Base-by-base conservation (phyloP, 768 basidiomycete species). In the Boletellus emodensis region DNA sequence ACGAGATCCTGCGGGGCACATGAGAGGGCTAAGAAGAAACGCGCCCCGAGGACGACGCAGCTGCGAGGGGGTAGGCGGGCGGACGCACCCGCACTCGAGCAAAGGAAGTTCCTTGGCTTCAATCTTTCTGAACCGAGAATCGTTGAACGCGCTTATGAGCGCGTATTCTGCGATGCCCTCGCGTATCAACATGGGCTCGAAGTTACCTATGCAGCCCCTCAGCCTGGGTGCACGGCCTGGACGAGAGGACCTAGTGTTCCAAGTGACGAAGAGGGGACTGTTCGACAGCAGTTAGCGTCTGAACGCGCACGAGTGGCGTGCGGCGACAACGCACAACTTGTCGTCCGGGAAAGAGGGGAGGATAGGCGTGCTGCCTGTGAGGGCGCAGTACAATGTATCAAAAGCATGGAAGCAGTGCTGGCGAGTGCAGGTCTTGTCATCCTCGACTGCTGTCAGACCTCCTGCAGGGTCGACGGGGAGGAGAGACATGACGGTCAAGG, bases 141-240 rank as follows among this genome's bases (percentile, higher is more conserved):
- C 95, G 61, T 84, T 78, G 68, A 96, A 85, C 15, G 94, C 94
- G 63, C 93, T 94, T 67, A 88, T 80, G 51, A 94, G 78, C 24
- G 95, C 95, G 63, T 96, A 98, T 58, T 98, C 91, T 37, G 80
- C 78, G 52, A 99, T 67, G 14, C 92, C 93, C 26, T 87, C 78
- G 49, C 74, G 79, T 26, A 98, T 73, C 11, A 83, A 70, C 66
- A 85, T 76, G 11, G 90, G 77, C 32, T 85, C 82, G 61, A 99
- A 99, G 69, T 81, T 93, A 61, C 95, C 95, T 59, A 99, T 97
- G 71, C 95, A 99, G 41, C 95, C 95, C 46, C 95, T 75, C 54
- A 99, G 74, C 51, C 80, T 76, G 40, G 82, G 75, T 18, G 79
- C 65, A 51, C 81, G 78, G 30, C 82, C 83, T 17, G 81, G 72